Conservation (phyloP, 2,329 filamentous ascomycete genomes). For the Colletotrichum sp. region DNA sequence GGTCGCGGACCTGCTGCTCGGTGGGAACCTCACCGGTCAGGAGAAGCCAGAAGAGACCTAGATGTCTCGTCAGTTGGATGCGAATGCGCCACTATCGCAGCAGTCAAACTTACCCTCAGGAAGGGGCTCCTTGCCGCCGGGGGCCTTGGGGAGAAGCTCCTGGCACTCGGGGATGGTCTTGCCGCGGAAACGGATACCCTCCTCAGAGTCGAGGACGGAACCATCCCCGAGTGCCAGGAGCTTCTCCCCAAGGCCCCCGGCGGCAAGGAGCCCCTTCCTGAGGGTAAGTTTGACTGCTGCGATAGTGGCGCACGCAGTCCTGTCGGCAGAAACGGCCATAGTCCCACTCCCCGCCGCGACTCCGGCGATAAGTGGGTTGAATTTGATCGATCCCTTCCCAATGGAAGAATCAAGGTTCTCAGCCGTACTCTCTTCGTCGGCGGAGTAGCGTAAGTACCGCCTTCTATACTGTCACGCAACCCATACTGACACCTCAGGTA, state of each 20-base stretch:
- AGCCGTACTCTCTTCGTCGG: constrained; percentile 97
- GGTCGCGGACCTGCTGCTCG: constrained; percentile 97
- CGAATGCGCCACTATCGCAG: not conserved
- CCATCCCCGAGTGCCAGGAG: constrained; percentile 99
- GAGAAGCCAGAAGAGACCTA: constrained; percentile 99
- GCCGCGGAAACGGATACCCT: constrained; percentile 99
- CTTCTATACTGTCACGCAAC: not conserved
- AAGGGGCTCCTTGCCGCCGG: constrained; percentile 94
- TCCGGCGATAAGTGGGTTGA: constrained; percentile 73
- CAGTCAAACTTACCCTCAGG: constrained; percentile 73
- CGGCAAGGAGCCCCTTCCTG: constrained; percentile 94
- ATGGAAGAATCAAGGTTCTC: constrained; percentile 86
- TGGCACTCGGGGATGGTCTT: constrained; percentile 99
- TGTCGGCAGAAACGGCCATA: constrained; percentile 65
- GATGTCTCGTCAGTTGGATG: not conserved
- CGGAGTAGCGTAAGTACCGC: constrained; percentile 78
- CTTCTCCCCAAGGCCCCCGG: constrained; percentile 96
- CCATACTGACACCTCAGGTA: constrained; percentile 39
- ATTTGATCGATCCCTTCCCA: constrained; percentile 75
- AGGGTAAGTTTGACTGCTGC: constrained; percentile 61
- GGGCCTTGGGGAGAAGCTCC: constrained; percentile 94
- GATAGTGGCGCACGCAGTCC: constrained; percentile 64
- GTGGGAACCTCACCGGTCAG: constrained; percentile 96
- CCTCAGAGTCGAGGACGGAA: constrained; percentile 96
- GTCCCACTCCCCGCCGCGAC: constrained; percentile 57